Percentiles rank a stretch among this genome's conserved stretches.
phyloP scores from a whole-genome alignment of 352 stramenopile genomes.

The Phytophthora hybrid region DNA sequence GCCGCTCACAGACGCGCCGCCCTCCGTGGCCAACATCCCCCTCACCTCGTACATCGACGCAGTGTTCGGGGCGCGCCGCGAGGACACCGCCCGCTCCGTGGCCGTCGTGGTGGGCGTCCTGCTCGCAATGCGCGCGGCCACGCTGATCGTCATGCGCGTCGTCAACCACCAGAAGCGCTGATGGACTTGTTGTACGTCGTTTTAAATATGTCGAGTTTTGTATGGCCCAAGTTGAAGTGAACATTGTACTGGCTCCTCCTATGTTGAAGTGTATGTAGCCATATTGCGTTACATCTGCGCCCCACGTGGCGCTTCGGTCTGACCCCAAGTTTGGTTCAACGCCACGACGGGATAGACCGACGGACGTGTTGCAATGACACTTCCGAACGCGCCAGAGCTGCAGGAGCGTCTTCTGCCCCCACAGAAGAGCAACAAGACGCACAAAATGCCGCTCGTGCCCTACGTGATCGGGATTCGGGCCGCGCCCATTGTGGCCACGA shows the following conservation, averaged over 20 bases:
- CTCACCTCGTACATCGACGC: slow-evolving; percentile 67
- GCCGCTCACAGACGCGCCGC: slow-evolving; percentile 56
- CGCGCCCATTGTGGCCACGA: slow-evolving; percentile 46
- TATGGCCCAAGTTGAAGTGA: slow-evolving; percentile 23
- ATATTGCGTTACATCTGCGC: background rate
- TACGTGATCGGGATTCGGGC: slow-evolving; percentile 26
- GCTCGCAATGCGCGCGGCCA: slow-evolving; percentile 59
- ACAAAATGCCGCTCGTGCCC: slow-evolving; percentile 3
- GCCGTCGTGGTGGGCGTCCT: slow-evolving; percentile 59
- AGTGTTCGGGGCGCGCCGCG: slow-evolving; percentile 64
- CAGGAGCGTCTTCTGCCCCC: slow-evolving; percentile 4
- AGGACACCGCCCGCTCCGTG: slow-evolving; percentile 56
- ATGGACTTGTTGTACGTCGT: background rate
- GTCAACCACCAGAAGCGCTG: slow-evolving; percentile 75
- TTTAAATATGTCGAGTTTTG: background rate
- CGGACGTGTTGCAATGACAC: slow-evolving; percentile 9
- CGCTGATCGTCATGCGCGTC: slow-evolving; percentile 58
- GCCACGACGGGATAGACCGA: slow-evolving; percentile 20
- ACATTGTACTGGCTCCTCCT: slow-evolving; percentile 12
- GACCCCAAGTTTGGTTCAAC: slow-evolving; percentile 19
- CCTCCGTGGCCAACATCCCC: slow-evolving; percentile 45
- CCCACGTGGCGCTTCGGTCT: slow-evolving; percentile 11
- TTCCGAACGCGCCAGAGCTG: slow-evolving; percentile 21
- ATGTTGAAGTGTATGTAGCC: slow-evolving; percentile 27
- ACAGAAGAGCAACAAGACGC: background rate